Evolutionary conservation across 1,284 basidiomycete genomes (phyloP).

Genomic region (Porphyrellus sp.): DNA sequence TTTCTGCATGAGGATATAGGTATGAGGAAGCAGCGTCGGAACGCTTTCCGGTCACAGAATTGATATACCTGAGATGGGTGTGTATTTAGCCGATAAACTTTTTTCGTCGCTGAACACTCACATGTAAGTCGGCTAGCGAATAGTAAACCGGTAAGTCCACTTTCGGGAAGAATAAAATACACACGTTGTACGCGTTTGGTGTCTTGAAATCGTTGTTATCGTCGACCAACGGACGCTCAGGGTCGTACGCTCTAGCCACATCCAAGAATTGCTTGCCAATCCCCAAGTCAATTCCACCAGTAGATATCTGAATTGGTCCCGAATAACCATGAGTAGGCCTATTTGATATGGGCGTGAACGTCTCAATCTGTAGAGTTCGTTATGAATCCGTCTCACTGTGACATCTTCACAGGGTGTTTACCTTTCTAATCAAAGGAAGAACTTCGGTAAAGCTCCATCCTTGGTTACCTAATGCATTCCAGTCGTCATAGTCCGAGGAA

Average conservation of each 20-base stretch:
- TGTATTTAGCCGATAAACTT: background rate
- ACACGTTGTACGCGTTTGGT: constrained; percentile 44
- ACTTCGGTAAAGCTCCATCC: too few species aligned
- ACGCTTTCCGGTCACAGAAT: background rate
- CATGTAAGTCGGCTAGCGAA: constrained; percentile 2
- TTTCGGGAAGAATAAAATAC: background rate
- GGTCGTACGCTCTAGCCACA: constrained; percentile 6
- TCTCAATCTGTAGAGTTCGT: constrained; percentile 3
- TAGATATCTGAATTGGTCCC: constrained; percentile 6
- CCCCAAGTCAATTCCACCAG: background rate
- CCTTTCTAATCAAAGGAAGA: too few species aligned
- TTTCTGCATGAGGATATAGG: constrained; percentile 10
- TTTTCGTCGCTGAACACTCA: background rate
- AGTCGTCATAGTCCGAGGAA: too few species aligned
- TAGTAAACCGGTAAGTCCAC: background rate
- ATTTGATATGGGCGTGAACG: constrained; percentile 6
- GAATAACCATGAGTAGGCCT: constrained; percentile 10
- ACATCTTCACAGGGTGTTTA: too few species aligned
- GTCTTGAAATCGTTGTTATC: constrained; percentile 47
- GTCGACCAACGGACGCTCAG: constrained; percentile 33
- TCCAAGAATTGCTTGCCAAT: constrained; percentile 11
- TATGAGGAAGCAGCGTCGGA: background rate
- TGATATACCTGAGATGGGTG: background rate
- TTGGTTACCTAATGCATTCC: too few species aligned
- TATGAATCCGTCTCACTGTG: too few species aligned